Base-by-base conservation (phyloP, 2,329 filamentous ascomycete genomes). In the Dichotomopilus funicola region DNA sequence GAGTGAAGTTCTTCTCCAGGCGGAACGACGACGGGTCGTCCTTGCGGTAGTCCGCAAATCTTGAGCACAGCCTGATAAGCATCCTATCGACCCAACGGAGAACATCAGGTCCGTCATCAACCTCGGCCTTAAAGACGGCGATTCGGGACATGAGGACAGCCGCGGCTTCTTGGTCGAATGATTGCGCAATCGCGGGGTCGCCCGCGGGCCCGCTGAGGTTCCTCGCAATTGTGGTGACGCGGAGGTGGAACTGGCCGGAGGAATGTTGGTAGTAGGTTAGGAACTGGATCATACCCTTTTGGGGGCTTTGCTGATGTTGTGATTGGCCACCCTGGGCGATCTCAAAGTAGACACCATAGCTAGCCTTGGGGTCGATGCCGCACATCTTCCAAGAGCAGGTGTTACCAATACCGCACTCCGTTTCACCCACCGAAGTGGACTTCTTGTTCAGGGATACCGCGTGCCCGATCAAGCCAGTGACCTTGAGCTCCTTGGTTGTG, bases 351-450 rank as follows among this genome's bases (percentile, higher is more conserved):
- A 99, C 82, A 59, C 91, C 94, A 66, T 97, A 97, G 66, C 91
- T 96, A 36, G 94, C 85, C 54, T 85, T 87, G 9, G 94, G 94
- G 65, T 97, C 91, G 63, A 99, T 96, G 63, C 91, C 91, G 67
- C 94, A 97, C 92, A 99, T 96, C 75, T 99, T 99, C 94, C 94
- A 99, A 3, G 91, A 92, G 72, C 92, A 97, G 0, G 94, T 99
- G 70, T 97, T 97, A 62, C 94, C 94, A 65, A 99, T 96, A 67
- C 94, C 94, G 66, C 92, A 96, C 70, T 99, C 94, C 0, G 94
- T 97, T 75, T 99, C 94, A 52, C 94, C 94, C 10, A 99, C 94
- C 1, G 91, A 96, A 7, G 88, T 88, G 0, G 94, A 97, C 70
- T 99, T 99, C 75, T 97, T 99, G 78, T 97, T 97, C 64, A 96